phyloP scores from a whole-genome alignment of 192 early-diverging fungal species.

The Backusella luteola region DNA sequence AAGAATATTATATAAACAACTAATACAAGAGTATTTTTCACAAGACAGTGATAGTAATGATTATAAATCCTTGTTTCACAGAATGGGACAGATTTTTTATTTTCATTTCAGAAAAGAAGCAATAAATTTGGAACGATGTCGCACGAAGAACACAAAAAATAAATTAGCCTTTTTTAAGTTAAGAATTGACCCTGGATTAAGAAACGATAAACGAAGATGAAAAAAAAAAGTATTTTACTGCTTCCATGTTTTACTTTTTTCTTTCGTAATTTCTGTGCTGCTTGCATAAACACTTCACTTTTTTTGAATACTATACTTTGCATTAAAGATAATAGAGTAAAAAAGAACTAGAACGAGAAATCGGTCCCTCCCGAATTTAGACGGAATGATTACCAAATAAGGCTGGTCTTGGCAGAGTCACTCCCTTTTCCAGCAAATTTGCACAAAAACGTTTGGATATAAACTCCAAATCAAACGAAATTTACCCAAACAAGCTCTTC shows the following conservation, averaged over 20 bases:
- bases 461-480: slow-evolving; percentile 14
- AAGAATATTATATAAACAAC: neutral
- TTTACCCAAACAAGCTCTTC: slow-evolving; percentile 6
- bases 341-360: neutral
- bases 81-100: neutral
- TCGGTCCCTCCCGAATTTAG: neutral
- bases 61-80: neutral
- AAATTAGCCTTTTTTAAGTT: slow-evolving; percentile 5
- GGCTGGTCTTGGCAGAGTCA: neutral
- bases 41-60: neutral
- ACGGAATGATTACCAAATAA: neutral
- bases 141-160: neutral
- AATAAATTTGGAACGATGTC: slow-evolving; percentile 5
- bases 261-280: neutral
- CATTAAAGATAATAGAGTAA: neutral
- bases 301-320: neutral
- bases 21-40: neutral
- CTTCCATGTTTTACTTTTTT: neutral
- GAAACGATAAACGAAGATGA: neutral
- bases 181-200: neutral
- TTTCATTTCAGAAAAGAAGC: neutral
- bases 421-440: slow-evolving; percentile 10
- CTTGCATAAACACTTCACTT: neutral
- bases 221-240: neutral
- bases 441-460: slow-evolving; percentile 4